A percentile compares a stretch with the other conserved stretches of the same genome.
Evolutionary conservation across 805 yeast species (phyloP).

Genomic region (Zygosaccharomyces lentus): DNA sequence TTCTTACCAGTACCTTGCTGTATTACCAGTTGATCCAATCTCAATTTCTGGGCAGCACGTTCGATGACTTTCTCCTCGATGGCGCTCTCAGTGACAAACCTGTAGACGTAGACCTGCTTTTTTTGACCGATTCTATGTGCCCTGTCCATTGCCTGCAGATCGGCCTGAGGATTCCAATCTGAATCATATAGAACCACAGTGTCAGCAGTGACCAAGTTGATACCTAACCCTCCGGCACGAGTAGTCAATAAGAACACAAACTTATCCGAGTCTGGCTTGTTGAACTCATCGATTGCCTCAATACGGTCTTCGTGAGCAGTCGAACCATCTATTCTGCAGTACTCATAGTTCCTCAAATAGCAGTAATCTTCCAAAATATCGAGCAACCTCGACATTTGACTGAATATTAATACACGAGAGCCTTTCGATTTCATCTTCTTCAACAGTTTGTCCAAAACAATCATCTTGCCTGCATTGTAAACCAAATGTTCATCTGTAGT

Average conservation of each 20-base stretch:
- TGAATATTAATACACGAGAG: constrained; percentile 83
- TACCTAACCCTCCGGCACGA: constrained; percentile 96
- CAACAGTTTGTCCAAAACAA: constrained; percentile 77
- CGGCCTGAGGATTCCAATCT: constrained; percentile 99
- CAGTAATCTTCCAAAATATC: constrained; percentile 94
- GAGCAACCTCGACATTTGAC: constrained; percentile 87
- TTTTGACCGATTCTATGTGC: constrained; percentile 97
- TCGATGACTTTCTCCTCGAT: constrained; percentile 95
- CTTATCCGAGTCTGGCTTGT: constrained; percentile 73
- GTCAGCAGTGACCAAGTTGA: constrained; percentile 88
- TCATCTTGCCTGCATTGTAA: constrained; percentile 87
- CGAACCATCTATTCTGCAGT: constrained; percentile 90
- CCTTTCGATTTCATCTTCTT: constrained; percentile 70
- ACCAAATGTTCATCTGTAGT: constrained; percentile 94
- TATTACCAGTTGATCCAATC: constrained; percentile 90
- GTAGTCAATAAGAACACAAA: constrained; percentile 85
- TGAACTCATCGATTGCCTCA: constrained; percentile 87
- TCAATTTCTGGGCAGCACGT: constrained; percentile 88
- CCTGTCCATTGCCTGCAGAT: constrained; percentile 96
- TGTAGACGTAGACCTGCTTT: constrained; percentile 86
- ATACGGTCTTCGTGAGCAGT: constrained; percentile 92
- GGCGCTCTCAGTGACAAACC: constrained; percentile 93
- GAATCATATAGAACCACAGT: constrained; percentile 84
- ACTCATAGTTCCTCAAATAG: constrained; percentile 72
- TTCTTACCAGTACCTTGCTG: constrained; percentile 73